These are phyloP conservation scores for Geotrichum citri-aurantii DNA, from an alignment of 1,139 yeast species.

Conservation along the genomic window DNA sequence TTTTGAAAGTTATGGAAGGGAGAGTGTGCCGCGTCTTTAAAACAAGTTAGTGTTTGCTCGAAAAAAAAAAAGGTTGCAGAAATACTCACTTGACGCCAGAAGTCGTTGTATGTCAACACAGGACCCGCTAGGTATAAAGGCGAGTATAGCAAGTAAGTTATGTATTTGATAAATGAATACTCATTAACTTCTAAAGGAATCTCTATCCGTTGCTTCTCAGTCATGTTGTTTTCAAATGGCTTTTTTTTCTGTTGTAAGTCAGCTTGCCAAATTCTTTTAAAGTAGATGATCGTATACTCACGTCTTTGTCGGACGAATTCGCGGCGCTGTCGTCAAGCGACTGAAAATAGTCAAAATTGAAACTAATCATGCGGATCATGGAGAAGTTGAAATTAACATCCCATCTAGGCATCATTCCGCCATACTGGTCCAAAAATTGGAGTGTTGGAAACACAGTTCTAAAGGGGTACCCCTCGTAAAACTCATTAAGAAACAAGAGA, in stretches of 20 bases:
- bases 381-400: constrained; percentile 93
- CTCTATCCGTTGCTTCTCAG: constrained; percentile 63
- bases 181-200: constrained; percentile 57
- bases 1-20: constrained; percentile 48
- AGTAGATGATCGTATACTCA: neutral
- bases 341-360: constrained; percentile 60
- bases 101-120: constrained; percentile 86
- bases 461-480: constrained; percentile 49
- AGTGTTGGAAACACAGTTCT: constrained; percentile 40
- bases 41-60: neutral
- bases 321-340: constrained; percentile 17
- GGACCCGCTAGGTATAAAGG: constrained; percentile 97
- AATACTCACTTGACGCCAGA: constrained; percentile 55
- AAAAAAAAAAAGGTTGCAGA: constrained; percentile 24
- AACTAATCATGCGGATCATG: constrained; percentile 75
- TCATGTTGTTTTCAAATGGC: constrained; percentile 25
- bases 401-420: constrained; percentile 84
- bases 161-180: constrained; percentile 57
- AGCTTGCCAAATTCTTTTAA: constrained; percentile 1
- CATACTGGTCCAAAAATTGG: constrained; percentile 38
- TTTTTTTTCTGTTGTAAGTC: constrained; percentile 15
- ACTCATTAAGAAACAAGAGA: constrained; percentile 72
- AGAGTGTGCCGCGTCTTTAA: constrained; percentile 36
- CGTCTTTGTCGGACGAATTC: constrained; percentile 15
- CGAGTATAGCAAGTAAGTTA: constrained; percentile 74